phyloP scores from a whole-genome alignment of 768 basidiomycete species.

The Pulveroboletus sp. region DNA sequence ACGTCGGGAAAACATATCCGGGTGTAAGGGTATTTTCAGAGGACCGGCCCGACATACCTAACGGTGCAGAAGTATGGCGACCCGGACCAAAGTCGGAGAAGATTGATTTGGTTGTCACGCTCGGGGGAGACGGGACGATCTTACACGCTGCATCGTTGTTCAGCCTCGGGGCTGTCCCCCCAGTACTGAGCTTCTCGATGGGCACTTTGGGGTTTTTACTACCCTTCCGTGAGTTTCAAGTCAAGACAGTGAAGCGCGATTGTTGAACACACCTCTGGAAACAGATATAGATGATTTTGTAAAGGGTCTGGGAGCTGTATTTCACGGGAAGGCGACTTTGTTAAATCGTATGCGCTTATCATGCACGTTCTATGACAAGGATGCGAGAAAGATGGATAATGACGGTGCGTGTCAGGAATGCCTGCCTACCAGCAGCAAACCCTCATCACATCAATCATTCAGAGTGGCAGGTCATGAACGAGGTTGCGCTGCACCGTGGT shows the following conservation, averaged over 20 bases:
- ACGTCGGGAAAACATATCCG: conserved; percentile 54
- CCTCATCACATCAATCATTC: conserved; percentile 1
- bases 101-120: conserved; percentile 83
- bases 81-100: conserved; percentile 48
- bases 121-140: conserved; percentile 95
- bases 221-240: conserved; percentile 72
- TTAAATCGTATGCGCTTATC: conserved; percentile 88
- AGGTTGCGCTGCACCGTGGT: conserved; percentile 88
- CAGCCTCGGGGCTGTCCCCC: conserved; percentile 85
- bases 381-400: conserved; percentile 52
- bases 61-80: conserved; percentile 61
- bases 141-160: conserved; percentile 91
- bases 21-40: conserved; percentile 63
- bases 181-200: conserved; percentile 61
- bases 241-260: not conserved
- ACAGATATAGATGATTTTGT: conserved; percentile 86
- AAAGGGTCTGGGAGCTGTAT: conserved; percentile 74
- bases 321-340: conserved; percentile 73
- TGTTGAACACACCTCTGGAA: conserved; percentile 1
- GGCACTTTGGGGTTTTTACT: conserved; percentile 91
- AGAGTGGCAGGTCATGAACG: conserved; percentile 99
- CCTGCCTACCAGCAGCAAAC: not conserved
- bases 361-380: conserved; percentile 66
- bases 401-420: conserved; percentile 44
- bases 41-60: conserved; percentile 60